phyloP scores from a whole-genome alignment of 1,284 basidiomycete species.

The Neotropicomus parvogracilis region DNA sequence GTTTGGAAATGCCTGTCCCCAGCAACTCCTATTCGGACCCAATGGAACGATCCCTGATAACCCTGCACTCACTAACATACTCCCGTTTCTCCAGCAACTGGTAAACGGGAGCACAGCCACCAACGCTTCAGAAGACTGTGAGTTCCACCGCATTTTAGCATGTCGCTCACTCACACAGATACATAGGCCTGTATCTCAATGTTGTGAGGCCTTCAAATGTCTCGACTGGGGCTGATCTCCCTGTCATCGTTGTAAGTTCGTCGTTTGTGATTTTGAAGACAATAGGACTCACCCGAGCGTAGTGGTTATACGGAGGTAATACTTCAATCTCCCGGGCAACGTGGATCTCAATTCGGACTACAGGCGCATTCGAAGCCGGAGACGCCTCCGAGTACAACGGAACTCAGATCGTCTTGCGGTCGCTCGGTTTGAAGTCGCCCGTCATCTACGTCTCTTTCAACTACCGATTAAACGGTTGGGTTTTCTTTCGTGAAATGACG shows the following conservation, averaged over 20 bases:
- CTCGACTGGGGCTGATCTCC: constrained; percentile 12
- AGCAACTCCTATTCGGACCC: background rate
- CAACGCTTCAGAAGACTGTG: constrained; percentile 4
- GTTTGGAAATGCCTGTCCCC: constrained; percentile 1
- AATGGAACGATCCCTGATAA: background rate
- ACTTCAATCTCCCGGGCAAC: background rate
- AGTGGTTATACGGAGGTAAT: constrained; percentile 21
- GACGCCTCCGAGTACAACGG: constrained; percentile 22
- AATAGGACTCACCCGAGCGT: background rate
- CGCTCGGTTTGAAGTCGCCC: constrained; percentile 21
- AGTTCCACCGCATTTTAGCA: background rate
- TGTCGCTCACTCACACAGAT: background rate
- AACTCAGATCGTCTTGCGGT: constrained; percentile 26
- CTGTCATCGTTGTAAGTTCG: constrained; percentile 20
- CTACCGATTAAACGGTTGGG: constrained; percentile 31
- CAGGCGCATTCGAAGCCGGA: constrained; percentile 17
- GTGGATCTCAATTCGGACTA: background rate
- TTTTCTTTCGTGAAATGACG: background rate
- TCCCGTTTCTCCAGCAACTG: background rate
- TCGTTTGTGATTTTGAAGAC: background rate
- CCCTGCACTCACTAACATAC: background rate
- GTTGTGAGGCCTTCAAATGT: constrained; percentile 16
- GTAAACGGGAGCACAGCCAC: background rate
- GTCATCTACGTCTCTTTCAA: constrained; percentile 35
- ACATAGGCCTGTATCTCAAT: constrained; percentile 17